Base-by-base conservation (phyloP, 495 filamentous ascomycete species). In the Parathielavia appendiculata region DNA sequence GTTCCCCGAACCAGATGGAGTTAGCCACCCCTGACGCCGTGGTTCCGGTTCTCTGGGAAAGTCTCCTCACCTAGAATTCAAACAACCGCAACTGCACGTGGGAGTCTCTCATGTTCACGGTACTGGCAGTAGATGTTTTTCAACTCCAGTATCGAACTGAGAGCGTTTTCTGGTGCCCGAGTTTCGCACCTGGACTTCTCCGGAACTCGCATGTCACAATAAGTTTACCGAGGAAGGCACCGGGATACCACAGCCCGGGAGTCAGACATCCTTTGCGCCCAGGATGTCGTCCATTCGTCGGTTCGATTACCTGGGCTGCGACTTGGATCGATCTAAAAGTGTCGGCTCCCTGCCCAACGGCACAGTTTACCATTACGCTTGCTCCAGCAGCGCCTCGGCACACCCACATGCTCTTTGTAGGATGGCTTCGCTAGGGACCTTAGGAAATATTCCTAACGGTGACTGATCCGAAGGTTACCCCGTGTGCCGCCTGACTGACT, bases 281-380 rank as follows among this genome's bases (percentile, higher is more conserved):
- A 51, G 54, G 32, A 57, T 39, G 45, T 11, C 54, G 58, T 58
- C 51, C 51, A n/a, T 14, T 57, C 51, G 51, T 50, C 39, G 34
- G 59, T 61, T 69, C 55, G 61, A 69, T 68, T 63, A 66, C 56
- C 45, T 58, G 36, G 55, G 51, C 30, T 52, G 51, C 58, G 46
- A 43, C 40, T 20, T 23, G 50, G 43, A 58, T 54, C 56, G 51
- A 60, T 59, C 60, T 57, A 55, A n/a, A 61, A 51, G 56, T 61
- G 39, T 40, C 39, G 26, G 22, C 49, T 47, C 66, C 63, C 61
- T 64, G 66, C 66, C 68, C 64, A 66, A 69, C 65, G 50, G 51
- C 56, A n/a, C 20, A 54, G 39, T 23, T 49, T 62, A 11, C 66
- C 59, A 60, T 64, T 68, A 63, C 63, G 53, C 55, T 32, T 23